A percentile compares a stretch with the other conserved stretches of the same genome.
Evolutionary conservation across 768 basidiomycete species (phyloP).

Genomic region (Kwoniella mangroviensis): DNA sequence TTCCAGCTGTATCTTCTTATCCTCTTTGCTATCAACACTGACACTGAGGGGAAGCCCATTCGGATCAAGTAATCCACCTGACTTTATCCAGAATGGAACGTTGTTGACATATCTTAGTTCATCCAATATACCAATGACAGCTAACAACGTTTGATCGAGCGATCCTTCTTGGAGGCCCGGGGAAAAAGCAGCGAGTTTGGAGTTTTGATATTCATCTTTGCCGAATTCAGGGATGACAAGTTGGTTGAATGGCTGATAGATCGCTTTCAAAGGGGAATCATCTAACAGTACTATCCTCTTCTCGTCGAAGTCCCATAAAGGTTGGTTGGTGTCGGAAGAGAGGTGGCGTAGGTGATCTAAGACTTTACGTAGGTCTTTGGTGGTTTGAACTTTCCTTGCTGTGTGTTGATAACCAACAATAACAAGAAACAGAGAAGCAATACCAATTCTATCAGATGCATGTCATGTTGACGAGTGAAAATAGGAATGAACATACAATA

Average conservation of each 20-base stretch:
- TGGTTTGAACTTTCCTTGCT: slow-evolving; percentile 49
- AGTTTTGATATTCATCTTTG: slow-evolving; percentile 25
- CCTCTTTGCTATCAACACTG: background rate
- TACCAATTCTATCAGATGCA: background rate
- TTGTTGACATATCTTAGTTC: slow-evolving; percentile 40
- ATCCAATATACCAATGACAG: slow-evolving; percentile 53
- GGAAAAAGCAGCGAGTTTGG: slow-evolving; percentile 5
- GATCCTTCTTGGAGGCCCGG: background rate
- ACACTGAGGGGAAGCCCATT: background rate
- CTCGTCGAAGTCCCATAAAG: slow-evolving; percentile 26
- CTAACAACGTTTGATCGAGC: slow-evolving; percentile 48
- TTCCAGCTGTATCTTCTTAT: slow-evolving; percentile 16
- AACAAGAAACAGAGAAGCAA: background rate
- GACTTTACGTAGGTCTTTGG: slow-evolving; percentile 53
- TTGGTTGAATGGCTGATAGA: slow-evolving; percentile 55
- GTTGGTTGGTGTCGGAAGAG: background rate
- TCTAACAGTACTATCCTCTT: slow-evolving; percentile 49
- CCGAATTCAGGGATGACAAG: slow-evolving; percentile 53
- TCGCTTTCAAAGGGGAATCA: slow-evolving; percentile 53
- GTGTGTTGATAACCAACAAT: background rate
- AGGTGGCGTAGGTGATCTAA: slow-evolving; percentile 30
- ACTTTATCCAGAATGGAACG: slow-evolving; percentile 54
- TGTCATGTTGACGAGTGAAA: background rate
- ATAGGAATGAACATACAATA: slow-evolving; percentile 42
- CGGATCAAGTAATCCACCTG: slow-evolving; percentile 36